Evolutionary conservation across 306 rosid species (phyloP).

Genomic region (Quercus berberidifolia): DNA sequence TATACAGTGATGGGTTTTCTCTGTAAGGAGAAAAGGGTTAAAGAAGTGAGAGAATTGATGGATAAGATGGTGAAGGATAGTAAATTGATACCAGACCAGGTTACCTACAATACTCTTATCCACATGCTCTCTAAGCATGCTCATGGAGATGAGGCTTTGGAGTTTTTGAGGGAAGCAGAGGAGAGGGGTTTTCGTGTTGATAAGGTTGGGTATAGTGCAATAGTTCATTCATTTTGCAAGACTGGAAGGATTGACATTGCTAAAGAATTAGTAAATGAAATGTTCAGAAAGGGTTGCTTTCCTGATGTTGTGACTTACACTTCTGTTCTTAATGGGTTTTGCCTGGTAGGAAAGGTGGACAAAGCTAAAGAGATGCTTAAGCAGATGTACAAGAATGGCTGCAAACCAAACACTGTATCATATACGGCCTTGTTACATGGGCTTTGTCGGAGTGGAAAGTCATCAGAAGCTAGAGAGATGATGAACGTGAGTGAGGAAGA

Average conservation of each 20-base stretch:
- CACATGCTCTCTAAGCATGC: constrained; percentile 72
- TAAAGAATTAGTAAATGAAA: constrained; percentile 60
- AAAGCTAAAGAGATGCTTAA: constrained; percentile 83
- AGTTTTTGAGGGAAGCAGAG: constrained; percentile 73
- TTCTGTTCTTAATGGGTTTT: constrained; percentile 67
- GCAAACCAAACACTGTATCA: constrained; percentile 78
- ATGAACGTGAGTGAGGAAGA: constrained; percentile 69
- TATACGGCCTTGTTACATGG: constrained; percentile 77
- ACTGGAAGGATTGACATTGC: constrained; percentile 56
- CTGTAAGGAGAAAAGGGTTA: constrained; percentile 59
- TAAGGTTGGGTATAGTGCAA: constrained; percentile 81
- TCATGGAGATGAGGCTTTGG: constrained; percentile 66
- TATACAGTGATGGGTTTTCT: constrained; percentile 75
- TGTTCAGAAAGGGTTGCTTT: constrained; percentile 63
- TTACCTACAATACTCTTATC: constrained; percentile 74
- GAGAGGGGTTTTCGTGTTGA: constrained; percentile 59
- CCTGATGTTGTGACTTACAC: constrained; percentile 92
- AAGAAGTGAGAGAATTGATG: constrained; percentile 54
- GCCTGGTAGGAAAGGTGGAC: constrained; percentile 68
- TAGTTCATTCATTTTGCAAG: constrained; percentile 77
- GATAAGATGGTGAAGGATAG: constrained; percentile 50
- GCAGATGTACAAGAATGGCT: constrained; percentile 80
- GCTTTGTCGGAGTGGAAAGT: constrained; percentile 74
- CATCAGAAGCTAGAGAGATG: constrained; percentile 79
- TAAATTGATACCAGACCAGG: constrained; percentile 66